A percentile compares a stretch with the other conserved stretches of the same genome.
Conservation (phyloP, 345 rosid species). For the Acer yangbiense region DNA sequence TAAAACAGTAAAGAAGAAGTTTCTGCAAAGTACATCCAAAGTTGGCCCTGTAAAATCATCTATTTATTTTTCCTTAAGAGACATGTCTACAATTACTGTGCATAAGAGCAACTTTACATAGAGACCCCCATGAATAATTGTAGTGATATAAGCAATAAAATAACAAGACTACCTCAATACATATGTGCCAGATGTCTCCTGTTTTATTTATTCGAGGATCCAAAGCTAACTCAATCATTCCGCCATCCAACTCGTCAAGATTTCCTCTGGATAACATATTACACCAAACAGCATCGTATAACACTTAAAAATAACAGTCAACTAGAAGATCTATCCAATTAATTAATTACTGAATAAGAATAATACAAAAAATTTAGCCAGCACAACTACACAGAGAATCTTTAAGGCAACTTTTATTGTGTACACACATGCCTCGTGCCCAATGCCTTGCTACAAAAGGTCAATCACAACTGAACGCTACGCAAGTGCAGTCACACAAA, state of each 20-base stretch:
- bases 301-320: background rate
- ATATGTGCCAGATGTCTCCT: slow-evolving; percentile 90
- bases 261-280: slow-evolving; percentile 37
- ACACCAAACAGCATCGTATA: background rate
- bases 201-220: slow-evolving; percentile 77
- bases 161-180: slow-evolving; percentile 58
- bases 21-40: background rate
- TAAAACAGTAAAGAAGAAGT: too few species aligned
- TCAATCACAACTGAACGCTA: background rate
- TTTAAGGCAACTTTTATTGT: background rate
- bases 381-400: background rate
- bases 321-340: background rate
- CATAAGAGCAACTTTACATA: background rate
- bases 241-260: slow-evolving; percentile 36
- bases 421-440: background rate
- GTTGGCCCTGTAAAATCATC: background rate
- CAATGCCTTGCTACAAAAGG: background rate
- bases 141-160: slow-evolving; percentile 1
- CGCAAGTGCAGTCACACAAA: background rate
- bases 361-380: background rate
- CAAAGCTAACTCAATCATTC: slow-evolving; percentile 66
- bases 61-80: too few species aligned
- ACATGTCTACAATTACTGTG: background rate
- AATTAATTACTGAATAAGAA: background rate
- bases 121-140: background rate